Evolutionary conservation across 2,329 filamentous ascomycete genomes (phyloP), one percentile per base, ranked within the genome.

Genomic region (Paraconiothyrium sp.): DNA sequence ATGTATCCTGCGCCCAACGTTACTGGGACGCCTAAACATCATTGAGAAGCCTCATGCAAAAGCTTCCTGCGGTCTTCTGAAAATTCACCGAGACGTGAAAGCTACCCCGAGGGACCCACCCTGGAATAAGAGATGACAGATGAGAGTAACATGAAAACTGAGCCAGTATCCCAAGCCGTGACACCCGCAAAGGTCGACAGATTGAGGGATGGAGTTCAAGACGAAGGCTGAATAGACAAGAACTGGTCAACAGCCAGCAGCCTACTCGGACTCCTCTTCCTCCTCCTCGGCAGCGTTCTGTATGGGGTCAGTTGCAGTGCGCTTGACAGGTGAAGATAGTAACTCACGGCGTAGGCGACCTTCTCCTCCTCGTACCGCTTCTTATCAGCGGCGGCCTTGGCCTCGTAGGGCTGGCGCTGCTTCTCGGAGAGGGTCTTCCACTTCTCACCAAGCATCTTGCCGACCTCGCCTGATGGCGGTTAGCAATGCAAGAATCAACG

Each of bases 331-430:
- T 24, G 24, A 46, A 41, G 24, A 24, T 55, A 1, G 37, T n/a
- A 13, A 72, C 72, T 64, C 75, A 79, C 78, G 30, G 67, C 67
- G 66, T 80, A 99, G 69, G 88, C 92, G 71, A 91, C 90, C 88
- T 99, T 99, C 88, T 98, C 93, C 72, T 97, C 92, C 82, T 98
- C 94, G 80, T 98, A 99, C 66, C 95, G 91, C 90, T 98, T 97
- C 92, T 98, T 99, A 84, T 99, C 95, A 68, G 90, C 86, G 56
- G 92, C 92, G 78, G 95, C 95, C 90, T 98, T 98, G 80, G 92
- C 92, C 84, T 98, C 94, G 77, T 98, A 99, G 11, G 95, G 95
- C 67, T 86, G 84, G 75, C 94, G 93, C 82, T 98, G 92, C 87
- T 95, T 93, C 72, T 97, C 93, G 82, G 88, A 92, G 69, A 99